phyloP scores from a whole-genome alignment of 805 yeast species.

The Torulaspora quercuum region DNA sequence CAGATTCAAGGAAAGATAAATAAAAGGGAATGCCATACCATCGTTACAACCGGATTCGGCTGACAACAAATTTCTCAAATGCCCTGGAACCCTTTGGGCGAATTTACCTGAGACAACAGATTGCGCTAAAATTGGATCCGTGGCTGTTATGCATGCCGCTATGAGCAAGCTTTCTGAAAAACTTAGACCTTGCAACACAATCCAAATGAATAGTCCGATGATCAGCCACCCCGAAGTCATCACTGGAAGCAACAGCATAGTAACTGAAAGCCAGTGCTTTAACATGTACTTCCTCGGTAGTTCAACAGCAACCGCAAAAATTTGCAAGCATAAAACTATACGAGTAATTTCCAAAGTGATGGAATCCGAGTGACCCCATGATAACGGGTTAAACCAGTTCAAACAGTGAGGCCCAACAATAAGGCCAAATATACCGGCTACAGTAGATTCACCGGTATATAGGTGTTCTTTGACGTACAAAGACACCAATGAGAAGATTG shows the following conservation, averaged over 20 bases:
- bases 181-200: slow-evolving; percentile 64
- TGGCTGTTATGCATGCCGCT: slow-evolving; percentile 88
- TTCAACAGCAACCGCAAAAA: slow-evolving; percentile 93
- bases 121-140: slow-evolving; percentile 92
- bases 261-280: slow-evolving; percentile 75
- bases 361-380: slow-evolving; percentile 82
- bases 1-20: slow-evolving; percentile 63
- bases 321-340: slow-evolving; percentile 78
- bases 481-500: slow-evolving; percentile 76
- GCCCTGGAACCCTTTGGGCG: slow-evolving; percentile 91
- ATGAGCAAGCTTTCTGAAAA: slow-evolving; percentile 71
- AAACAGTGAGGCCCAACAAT: slow-evolving; percentile 86
- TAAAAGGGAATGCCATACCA: slow-evolving; percentile 95
- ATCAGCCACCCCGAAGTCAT: slow-evolving; percentile 90
- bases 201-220: slow-evolving; percentile 76
- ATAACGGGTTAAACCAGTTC: slow-evolving; percentile 74
- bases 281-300: slow-evolving; percentile 86
- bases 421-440: slow-evolving; percentile 79
- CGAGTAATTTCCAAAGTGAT: slow-evolving; percentile 82
- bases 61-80: slow-evolving; percentile 72
- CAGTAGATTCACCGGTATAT: slow-evolving; percentile 88
- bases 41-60: slow-evolving; percentile 90
- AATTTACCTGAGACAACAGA: slow-evolving; percentile 91
- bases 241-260: slow-evolving; percentile 72
- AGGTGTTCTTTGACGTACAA: slow-evolving; percentile 77